A percentile compares a stretch with the other conserved stretches of the same genome.
These are phyloP conservation scores for Wickerhamiella siamensis DNA, from an alignment of 805 yeast species.

Conservation along the genomic window DNA sequence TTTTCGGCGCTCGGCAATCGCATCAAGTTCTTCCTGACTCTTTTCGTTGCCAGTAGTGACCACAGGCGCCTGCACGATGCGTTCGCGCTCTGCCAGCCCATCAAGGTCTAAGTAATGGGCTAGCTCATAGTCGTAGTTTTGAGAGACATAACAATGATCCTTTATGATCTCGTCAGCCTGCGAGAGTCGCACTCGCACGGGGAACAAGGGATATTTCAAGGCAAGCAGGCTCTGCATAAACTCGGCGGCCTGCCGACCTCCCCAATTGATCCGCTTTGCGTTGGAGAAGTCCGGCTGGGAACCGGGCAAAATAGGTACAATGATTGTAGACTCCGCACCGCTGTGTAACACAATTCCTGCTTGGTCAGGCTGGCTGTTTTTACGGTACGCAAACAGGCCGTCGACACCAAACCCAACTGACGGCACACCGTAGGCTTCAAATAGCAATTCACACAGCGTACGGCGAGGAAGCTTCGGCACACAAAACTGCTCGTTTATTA, in stretches of 20 bases:
- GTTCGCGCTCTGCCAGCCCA: conserved; percentile 50
- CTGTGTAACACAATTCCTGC: conserved; percentile 65
- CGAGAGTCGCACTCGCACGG: conserved; percentile 46
- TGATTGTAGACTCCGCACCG: conserved; percentile 69
- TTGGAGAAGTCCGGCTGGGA: conserved; percentile 52
- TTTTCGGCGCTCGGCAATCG: conserved; percentile 62
- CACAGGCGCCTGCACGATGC: conserved; percentile 72
- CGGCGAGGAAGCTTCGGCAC: conserved; percentile 55
- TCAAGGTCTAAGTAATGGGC: conserved; percentile 43
- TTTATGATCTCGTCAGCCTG: conserved; percentile 58
- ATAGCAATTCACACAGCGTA: conserved; percentile 65
- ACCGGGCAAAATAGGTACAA: conserved; percentile 59
- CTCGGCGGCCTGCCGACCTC: conserved; percentile 61
- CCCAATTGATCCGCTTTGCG: conserved; percentile 79
- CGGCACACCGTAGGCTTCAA: conserved; percentile 70
- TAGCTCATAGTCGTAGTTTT: conserved; percentile 52
- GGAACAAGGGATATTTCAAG: conserved; percentile 85
- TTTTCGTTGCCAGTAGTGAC: conserved; percentile 46
- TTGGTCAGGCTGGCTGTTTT: conserved; percentile 30
- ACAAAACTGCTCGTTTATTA: conserved; percentile 67
- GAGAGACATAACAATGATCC: conserved; percentile 66
- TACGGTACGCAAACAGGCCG: conserved; percentile 59
- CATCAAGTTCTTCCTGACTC: conserved; percentile 65
- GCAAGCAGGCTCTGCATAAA: conserved; percentile 49
- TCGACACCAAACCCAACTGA: conserved; percentile 72